These are phyloP conservation scores for Ilyonectria robusta DNA, from an alignment of 2,329 filamentous ascomycete genomes.

Conservation along the genomic window DNA sequence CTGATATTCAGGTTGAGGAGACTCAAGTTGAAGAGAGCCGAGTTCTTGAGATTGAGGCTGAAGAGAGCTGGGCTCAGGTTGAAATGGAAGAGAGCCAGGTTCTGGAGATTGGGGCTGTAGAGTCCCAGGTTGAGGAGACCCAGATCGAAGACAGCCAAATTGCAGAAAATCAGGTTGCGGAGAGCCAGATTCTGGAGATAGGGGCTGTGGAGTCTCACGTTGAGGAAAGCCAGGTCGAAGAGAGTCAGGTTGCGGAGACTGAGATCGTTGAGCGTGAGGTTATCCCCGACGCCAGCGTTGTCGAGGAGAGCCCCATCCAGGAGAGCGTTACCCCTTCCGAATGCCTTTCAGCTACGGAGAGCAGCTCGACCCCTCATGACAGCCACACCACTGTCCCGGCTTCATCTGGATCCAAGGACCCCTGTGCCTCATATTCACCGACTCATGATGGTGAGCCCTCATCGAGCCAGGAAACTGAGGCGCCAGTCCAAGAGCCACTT, in stretches of 20 bases:
- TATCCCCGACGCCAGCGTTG: constrained; percentile 26
- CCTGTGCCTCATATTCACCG: constrained; percentile 41
- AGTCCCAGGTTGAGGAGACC: neutral
- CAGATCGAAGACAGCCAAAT: too few species aligned
- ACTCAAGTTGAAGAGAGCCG: neutral
- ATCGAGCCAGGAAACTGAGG: constrained; percentile 9
- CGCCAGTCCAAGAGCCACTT: constrained; percentile 12
- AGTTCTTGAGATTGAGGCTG: neutral
- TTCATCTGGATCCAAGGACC: constrained; percentile 34
- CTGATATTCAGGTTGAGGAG: constrained; percentile 30
- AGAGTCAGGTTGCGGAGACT: neutral
- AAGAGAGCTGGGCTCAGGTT: neutral
- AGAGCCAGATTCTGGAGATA: too few species aligned
- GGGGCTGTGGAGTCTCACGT: too few species aligned
- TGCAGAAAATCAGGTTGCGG: neutral
- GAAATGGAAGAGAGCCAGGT: neutral
- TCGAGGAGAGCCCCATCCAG: constrained; percentile 23
- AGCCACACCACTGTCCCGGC: constrained; percentile 4
- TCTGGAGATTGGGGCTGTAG: neutral
- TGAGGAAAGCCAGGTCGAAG: neutral
- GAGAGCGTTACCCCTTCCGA: constrained; percentile 9
- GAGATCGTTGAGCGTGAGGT: neutral
- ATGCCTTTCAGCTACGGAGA: constrained; percentile 2
- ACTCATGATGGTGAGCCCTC: constrained; percentile 15
- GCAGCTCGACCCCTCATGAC: constrained; percentile 2